Conservation (phyloP, 805 yeast species). For the Sugiyamaella valdiviana region DNA sequence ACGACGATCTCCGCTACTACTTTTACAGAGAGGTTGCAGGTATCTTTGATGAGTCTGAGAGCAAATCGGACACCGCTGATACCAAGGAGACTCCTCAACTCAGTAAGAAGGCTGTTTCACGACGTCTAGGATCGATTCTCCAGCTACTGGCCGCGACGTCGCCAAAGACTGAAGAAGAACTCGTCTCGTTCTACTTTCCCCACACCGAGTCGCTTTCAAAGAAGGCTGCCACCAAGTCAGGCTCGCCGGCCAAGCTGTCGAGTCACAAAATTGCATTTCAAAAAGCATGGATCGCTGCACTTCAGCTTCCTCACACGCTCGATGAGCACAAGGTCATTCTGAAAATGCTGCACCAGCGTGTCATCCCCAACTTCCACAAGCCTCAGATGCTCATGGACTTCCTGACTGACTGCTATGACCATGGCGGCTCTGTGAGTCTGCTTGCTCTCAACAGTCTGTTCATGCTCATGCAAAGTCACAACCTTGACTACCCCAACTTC, state of each 20-base stretch:
- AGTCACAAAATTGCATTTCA: conserved; percentile 63
- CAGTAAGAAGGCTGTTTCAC: neutral
- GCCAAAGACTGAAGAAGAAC: conserved; percentile 23
- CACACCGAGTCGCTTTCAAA: conserved; percentile 20
- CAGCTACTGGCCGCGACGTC: conserved; percentile 10
- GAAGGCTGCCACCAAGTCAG: conserved; percentile 27
- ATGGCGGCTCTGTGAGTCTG: conserved; percentile 58
- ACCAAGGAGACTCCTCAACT: neutral
- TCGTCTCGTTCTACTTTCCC: conserved; percentile 15
- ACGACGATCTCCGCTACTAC: conserved; percentile 75
- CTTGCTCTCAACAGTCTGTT: conserved; percentile 83
- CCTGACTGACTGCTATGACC: conserved; percentile 74
- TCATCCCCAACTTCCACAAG: conserved; percentile 71
- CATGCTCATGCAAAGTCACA: conserved; percentile 71
- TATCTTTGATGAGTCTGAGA: neutral
- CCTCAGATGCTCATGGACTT: conserved; percentile 91
- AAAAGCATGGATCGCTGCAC: conserved; percentile 53
- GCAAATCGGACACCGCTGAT: neutral
- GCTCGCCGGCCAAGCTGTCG: conserved; percentile 34
- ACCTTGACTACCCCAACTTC: conserved; percentile 89
- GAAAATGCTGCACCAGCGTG: conserved; percentile 68
- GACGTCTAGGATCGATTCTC: neutral
- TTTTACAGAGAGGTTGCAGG: conserved; percentile 49
- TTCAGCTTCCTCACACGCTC: conserved; percentile 44
- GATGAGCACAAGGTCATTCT: conserved; percentile 65